These are phyloP conservation scores for Adansonia grandidieri DNA, from an alignment of 441 rosid species.

Conservation along the genomic window DNA sequence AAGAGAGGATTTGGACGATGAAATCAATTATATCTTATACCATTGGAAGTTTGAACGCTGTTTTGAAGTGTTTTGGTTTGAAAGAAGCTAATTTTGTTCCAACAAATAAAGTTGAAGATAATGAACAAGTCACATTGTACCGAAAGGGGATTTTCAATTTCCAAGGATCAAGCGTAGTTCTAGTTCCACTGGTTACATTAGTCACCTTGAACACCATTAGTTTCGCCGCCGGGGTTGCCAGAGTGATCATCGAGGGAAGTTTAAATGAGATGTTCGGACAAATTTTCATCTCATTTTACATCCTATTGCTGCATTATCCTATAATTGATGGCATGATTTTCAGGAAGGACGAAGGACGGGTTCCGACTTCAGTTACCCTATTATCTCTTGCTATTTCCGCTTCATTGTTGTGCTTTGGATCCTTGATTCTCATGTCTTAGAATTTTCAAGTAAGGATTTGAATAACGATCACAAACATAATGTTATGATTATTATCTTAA, in stretches of 20 bases:
- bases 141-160: conserved; percentile 41
- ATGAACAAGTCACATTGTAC: conserved; percentile 31
- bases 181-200: conserved; percentile 33
- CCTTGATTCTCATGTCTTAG: conserved; percentile 21
- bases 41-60: conserved; percentile 33
- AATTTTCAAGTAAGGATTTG: neutral
- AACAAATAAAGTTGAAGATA: conserved; percentile 34
- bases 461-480: no score
- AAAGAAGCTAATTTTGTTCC: conserved; percentile 35
- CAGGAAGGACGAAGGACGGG: conserved; percentile 41
- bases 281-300: conserved; percentile 34
- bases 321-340: conserved; percentile 42
- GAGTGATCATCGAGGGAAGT: conserved; percentile 20
- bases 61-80: conserved; percentile 35
- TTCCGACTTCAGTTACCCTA: conserved; percentile 31
- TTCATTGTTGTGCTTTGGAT: conserved; percentile 34
- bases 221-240: conserved; percentile 36
- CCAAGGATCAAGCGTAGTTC: conserved; percentile 30
- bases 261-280: conserved; percentile 40
- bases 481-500: no score
- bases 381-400: conserved; percentile 29
- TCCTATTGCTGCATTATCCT: conserved; percentile 38
- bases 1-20: conserved; percentile 39
- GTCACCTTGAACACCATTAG: conserved; percentile 34
- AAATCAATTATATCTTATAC: conserved; percentile 31